These are phyloP conservation scores for Phialophora expanda DNA, from an alignment of 2,329 filamentous ascomycete species.

Conservation along the genomic window DNA sequence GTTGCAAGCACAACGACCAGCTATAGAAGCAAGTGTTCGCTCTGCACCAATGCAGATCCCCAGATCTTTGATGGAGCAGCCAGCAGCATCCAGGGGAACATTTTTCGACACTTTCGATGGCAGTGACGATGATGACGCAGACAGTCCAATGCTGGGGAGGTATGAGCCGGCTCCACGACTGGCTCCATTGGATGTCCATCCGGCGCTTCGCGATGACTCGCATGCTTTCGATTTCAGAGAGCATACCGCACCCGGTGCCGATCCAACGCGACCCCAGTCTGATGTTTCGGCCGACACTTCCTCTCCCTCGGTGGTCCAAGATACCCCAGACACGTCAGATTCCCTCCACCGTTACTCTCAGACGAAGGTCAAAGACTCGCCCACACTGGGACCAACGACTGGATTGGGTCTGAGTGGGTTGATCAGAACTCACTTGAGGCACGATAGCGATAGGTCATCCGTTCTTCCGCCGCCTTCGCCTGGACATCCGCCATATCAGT, in stretches of 20 bases:
- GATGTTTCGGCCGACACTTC: constrained; percentile 26
- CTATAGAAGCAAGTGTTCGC: neutral
- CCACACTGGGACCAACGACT: constrained; percentile 71
- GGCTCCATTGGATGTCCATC: constrained; percentile 46
- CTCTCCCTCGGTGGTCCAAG: constrained; percentile 29
- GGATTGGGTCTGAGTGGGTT: constrained; percentile 73
- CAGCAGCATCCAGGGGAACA: constrained; percentile 32
- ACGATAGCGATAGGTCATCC: constrained; percentile 80
- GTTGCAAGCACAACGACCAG: constrained; percentile 23
- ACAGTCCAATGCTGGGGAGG: constrained; percentile 35
- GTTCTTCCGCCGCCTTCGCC: constrained; percentile 65
- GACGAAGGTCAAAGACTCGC: constrained; percentile 65
- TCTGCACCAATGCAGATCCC: neutral
- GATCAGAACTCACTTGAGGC: constrained; percentile 82
- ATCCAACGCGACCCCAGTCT: constrained; percentile 23
- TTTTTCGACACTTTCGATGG: constrained; percentile 38
- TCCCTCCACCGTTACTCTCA: constrained; percentile 28
- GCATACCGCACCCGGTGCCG: constrained; percentile 6
- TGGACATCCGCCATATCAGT: constrained; percentile 31
- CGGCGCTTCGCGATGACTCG: constrained; percentile 46
- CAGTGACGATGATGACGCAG: constrained; percentile 49
- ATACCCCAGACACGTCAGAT: constrained; percentile 30
- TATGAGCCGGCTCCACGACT: constrained; percentile 30
- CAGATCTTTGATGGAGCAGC: constrained; percentile 18
- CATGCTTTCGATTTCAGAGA: constrained; percentile 37